These are phyloP conservation scores for Sphaerostilbella broomeana DNA, from an alignment of 2,329 filamentous ascomycete species.

Conservation along the genomic window DNA sequence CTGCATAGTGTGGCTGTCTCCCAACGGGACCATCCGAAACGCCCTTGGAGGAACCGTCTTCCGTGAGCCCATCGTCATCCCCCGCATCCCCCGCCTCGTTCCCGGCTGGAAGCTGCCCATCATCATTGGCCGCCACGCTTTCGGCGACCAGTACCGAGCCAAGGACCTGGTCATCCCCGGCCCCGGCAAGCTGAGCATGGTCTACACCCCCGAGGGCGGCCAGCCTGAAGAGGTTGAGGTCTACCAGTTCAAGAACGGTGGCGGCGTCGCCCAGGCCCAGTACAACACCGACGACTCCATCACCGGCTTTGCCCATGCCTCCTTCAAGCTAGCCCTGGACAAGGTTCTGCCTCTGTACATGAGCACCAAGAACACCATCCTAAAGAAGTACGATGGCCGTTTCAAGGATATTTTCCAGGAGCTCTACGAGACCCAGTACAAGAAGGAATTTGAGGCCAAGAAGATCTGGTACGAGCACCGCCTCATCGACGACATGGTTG, in stretches of 20 bases:
- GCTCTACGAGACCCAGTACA: constrained; percentile 83
- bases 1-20: constrained; percentile 98
- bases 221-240: constrained; percentile 82
- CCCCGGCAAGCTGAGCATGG: constrained; percentile 85
- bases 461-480: constrained; percentile 99
- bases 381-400: constrained; percentile 96
- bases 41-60: constrained; percentile 89
- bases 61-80: constrained; percentile 97
- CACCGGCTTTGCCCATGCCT: constrained; percentile 86
- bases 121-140: constrained; percentile 96
- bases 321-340: constrained; percentile 87
- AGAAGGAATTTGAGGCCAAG: constrained; percentile 81
- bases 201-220: constrained; percentile 81
- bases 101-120: constrained; percentile 99
- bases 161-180: constrained; percentile 82
- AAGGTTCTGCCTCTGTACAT: constrained; percentile 94
- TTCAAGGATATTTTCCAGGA: constrained; percentile 99
- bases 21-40: constrained; percentile 83
- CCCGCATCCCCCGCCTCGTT: constrained; percentile 83
- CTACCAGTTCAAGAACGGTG: constrained; percentile 78
- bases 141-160: constrained; percentile 97
- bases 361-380: constrained; percentile 99
- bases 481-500: constrained; percentile 99
- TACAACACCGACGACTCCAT: constrained; percentile 99
- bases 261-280: constrained; percentile 87